Percentiles rank a stretch among this genome's conserved stretches.
Evolutionary conservation across 2,329 filamentous ascomycete genomes (phyloP).

Genomic region (Metarhizium humberi): DNA sequence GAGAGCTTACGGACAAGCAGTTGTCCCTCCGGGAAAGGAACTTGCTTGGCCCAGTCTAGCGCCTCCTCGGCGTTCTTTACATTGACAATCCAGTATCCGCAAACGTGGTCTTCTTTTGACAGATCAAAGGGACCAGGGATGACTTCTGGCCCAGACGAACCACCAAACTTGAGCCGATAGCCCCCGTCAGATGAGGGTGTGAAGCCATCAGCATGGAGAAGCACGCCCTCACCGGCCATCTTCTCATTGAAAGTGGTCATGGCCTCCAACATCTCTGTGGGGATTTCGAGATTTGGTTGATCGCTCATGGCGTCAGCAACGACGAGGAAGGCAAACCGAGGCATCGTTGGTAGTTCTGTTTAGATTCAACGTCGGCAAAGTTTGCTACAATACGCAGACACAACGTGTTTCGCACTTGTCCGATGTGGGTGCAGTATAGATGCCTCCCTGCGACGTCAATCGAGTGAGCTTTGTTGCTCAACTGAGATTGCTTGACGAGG

Average conservation of each 20-base stretch:
- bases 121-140: constrained; percentile 21
- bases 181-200: constrained; percentile 14
- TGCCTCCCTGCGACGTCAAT: no score
- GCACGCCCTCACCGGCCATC: constrained; percentile 15
- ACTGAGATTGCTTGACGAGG: background rate
- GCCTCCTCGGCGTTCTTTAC: constrained; percentile 19
- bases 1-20: constrained; percentile 16
- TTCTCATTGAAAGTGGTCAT: constrained; percentile 20
- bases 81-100: constrained; percentile 22
- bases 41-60: constrained; percentile 20
- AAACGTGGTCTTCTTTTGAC: constrained; percentile 15
- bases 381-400: background rate
- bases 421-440: background rate
- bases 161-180: constrained; percentile 17
- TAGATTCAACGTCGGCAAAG: background rate
- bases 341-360: constrained; percentile 11
- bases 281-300: constrained; percentile 4
- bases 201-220: constrained; percentile 19
- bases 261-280: constrained; percentile 13
- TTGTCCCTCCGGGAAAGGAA: constrained; percentile 17
- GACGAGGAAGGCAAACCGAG: constrained; percentile 21
- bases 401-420: background rate
- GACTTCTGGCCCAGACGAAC: constrained; percentile 10
- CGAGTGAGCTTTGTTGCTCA: background rate
- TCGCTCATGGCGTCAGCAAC: constrained; percentile 17